These are phyloP conservation scores for Cladosporium sp. DNA, from an alignment of 2,329 filamentous ascomycete genomes.

Conservation along the genomic window DNA sequence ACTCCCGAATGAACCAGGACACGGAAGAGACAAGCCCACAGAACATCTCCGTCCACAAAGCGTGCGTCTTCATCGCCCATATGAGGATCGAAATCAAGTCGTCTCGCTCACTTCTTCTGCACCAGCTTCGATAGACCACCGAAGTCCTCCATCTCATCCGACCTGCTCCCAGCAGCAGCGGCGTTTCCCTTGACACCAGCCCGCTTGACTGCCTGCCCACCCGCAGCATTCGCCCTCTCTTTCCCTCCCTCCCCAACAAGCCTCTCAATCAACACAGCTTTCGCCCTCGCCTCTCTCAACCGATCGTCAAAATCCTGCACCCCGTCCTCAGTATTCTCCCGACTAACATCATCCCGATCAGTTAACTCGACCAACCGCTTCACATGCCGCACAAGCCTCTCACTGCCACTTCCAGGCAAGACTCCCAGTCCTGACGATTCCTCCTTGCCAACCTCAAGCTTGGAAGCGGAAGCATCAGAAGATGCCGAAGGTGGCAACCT, in stretches of 20 bases:
- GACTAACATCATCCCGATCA: constrained; percentile 72
- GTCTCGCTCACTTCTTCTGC: constrained; percentile 1
- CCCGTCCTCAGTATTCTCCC: constrained; percentile 79
- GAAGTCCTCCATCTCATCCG: constrained; percentile 38
- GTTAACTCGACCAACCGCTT: constrained; percentile 70
- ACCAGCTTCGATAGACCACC: constrained; percentile 19
- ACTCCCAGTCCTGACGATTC: neutral
- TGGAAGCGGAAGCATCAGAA: neutral
- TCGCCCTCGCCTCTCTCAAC: constrained; percentile 75
- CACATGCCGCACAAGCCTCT: constrained; percentile 73
- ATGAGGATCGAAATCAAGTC: neutral
- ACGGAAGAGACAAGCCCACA: neutral
- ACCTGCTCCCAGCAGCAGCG: neutral
- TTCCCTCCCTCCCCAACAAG: constrained; percentile 55
- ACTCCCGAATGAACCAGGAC: neutral
- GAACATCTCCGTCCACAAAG: neutral
- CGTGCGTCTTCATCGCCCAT: too few relatives aligned
- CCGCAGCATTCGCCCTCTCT: constrained; percentile 14
- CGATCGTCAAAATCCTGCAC: constrained; percentile 91
- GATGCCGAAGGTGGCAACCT: constrained; percentile 45
- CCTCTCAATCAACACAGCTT: constrained; percentile 79
- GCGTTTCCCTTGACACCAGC: constrained; percentile 24
- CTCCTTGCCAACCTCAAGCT: constrained; percentile 3
- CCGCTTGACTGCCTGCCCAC: constrained; percentile 16
- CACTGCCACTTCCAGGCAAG: constrained; percentile 38